A percentile compares a stretch with the other conserved stretches of the same genome.
Conservation (phyloP, 106 monocot species). For the Xerophyta viscosa region DNA sequence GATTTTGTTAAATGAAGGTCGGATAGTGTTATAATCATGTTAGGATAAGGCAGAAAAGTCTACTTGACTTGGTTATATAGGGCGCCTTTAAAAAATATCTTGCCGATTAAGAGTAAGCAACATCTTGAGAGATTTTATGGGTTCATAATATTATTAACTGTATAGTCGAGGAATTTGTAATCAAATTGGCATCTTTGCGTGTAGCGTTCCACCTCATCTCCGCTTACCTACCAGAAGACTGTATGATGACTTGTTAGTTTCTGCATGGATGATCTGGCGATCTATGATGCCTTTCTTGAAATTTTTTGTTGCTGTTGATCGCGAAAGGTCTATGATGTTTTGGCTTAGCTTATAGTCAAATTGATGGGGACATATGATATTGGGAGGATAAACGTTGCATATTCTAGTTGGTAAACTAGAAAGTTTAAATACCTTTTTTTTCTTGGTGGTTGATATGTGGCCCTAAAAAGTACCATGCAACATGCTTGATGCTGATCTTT, state of each 20-base stretch:
- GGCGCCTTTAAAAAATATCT: no score
- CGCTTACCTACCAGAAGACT: neutral
- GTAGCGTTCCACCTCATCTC: neutral
- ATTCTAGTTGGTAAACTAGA: neutral
- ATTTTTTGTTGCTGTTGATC: neutral
- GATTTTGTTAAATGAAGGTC: no score
- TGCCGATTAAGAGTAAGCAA: no score
- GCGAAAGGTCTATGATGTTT: neutral
- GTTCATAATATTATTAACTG: no score
- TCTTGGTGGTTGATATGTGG: neutral
- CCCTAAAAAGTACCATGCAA: no score
- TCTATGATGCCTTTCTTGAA: neutral
- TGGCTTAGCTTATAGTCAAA: neutral
- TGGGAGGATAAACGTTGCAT: neutral
- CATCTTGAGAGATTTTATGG: no score
- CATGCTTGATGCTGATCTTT: no score
- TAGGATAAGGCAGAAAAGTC: no score
- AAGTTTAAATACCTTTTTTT: neutral
- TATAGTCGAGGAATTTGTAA: no score
- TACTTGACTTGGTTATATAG: no score
- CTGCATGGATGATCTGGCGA: neutral
- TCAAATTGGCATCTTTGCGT: no score
- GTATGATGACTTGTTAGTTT: neutral
- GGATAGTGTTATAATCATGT: no score
- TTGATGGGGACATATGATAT: neutral